These are phyloP conservation scores for Scedosporium boydii DNA, from an alignment of 2,329 filamentous ascomycete genomes.

Conservation along the genomic window DNA sequence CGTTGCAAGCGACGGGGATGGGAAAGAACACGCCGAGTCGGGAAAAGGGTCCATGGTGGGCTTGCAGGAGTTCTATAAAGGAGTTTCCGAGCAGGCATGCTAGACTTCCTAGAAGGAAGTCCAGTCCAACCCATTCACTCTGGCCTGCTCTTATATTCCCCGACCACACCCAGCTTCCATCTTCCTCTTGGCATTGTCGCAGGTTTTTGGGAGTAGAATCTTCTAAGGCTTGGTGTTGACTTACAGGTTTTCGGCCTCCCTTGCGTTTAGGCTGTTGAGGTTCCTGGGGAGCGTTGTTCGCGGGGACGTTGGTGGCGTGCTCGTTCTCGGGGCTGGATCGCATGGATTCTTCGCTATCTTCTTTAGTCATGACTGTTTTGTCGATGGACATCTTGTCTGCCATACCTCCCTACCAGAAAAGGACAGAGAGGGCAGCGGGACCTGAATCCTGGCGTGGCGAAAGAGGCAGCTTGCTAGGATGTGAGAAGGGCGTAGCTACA, in stretches of 20 bases:
- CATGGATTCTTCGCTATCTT: constrained; percentile 53
- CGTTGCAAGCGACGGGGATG: neutral
- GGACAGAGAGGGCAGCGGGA: neutral
- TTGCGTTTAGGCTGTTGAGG: constrained; percentile 79
- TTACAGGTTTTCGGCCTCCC: constrained; percentile 92
- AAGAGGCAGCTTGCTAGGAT: neutral
- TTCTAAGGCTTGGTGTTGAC: constrained; percentile 12
- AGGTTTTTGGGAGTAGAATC: too few species aligned
- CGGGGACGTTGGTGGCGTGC: constrained; percentile 21
- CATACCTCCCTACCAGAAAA: constrained; percentile 34
- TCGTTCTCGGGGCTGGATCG: constrained; percentile 53
- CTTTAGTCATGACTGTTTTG: constrained; percentile 45
- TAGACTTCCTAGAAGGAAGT: too few species aligned
- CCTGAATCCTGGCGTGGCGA: neutral
- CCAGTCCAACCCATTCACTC: too few species aligned
- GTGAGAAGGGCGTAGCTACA: neutral
- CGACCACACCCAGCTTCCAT: too few species aligned
- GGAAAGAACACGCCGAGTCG: too few species aligned
- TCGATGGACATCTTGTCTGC: constrained; percentile 61
- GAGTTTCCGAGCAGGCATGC: too few species aligned
- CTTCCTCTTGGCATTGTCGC: too few species aligned
- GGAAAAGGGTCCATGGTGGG: too few species aligned
- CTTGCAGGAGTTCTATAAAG: too few species aligned
- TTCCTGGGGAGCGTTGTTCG: constrained; percentile 32
- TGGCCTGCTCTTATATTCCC: too few species aligned